These are phyloP conservation scores for Hyphopichia homilentoma DNA, from an alignment of 805 yeast genomes.

Conservation along the genomic window DNA sequence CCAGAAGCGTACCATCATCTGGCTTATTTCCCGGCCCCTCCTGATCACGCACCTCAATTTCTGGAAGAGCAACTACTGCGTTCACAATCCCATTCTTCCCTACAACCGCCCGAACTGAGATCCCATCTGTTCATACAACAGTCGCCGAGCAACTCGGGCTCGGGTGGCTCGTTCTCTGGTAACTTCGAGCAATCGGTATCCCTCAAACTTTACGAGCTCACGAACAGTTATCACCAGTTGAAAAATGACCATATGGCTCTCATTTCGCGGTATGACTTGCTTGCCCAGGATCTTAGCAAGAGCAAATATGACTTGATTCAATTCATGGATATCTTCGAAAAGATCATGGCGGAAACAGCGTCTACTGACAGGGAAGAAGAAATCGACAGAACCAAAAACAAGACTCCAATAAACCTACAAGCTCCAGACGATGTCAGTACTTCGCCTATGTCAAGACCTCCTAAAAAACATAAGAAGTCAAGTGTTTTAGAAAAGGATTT, in stretches of 20 bases:
- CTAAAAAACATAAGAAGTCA: too few relatives aligned
- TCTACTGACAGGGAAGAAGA: slow-evolving; percentile 6
- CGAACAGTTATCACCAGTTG: slow-evolving; percentile 31
- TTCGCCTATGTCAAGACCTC: slow-evolving; percentile 10
- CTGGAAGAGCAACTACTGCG: too few relatives aligned
- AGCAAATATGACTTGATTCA: slow-evolving; percentile 52
- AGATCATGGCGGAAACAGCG: slow-evolving; percentile 8
- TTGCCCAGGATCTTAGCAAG: slow-evolving; percentile 45
- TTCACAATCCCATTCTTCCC: too few relatives aligned
- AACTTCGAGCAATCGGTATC: background rate
- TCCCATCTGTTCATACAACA: too few relatives aligned
- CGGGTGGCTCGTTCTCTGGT: too few relatives aligned
- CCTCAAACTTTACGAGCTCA: slow-evolving; percentile 27
- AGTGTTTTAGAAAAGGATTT: too few relatives aligned
- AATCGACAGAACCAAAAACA: slow-evolving; percentile 21
- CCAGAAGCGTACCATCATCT: too few relatives aligned
- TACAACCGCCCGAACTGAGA: too few relatives aligned
- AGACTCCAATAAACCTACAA: slow-evolving; percentile 16
- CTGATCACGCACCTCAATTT: too few relatives aligned
- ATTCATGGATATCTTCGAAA: slow-evolving; percentile 45
- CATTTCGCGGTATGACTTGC: slow-evolving; percentile 43
- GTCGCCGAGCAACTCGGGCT: too few relatives aligned
- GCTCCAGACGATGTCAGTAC: slow-evolving; percentile 7
- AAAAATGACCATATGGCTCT: slow-evolving; percentile 41
- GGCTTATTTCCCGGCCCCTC: too few relatives aligned